A percentile compares a stretch with the other conserved stretches of the same genome.
These are phyloP conservation scores for Apophysomyces elegans DNA, from an alignment of 371 early-diverging fungal genomes.

Conservation along the genomic window DNA sequence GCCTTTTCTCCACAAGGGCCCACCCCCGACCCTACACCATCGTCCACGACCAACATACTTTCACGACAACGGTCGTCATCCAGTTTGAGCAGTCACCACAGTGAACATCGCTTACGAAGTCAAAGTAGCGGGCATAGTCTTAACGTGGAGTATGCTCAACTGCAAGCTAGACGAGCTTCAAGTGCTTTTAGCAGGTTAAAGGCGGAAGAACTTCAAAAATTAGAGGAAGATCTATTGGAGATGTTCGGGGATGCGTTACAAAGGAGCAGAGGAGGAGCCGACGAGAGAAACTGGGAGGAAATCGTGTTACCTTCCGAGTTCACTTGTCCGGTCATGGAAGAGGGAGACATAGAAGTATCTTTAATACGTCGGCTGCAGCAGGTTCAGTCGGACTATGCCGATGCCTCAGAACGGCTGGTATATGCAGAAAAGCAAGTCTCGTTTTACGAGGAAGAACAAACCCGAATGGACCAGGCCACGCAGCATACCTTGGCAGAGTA, in stretches of 20 bases:
- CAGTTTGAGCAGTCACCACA: conserved; percentile 7
- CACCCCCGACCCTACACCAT: conserved; percentile 13
- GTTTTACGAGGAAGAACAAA: conserved; percentile 1
- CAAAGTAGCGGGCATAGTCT: conserved; percentile 1
- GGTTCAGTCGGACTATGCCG: not conserved
- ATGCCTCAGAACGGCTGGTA: not conserved
- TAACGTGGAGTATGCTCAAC: not conserved
- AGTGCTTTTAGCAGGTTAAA: conserved; percentile 6
- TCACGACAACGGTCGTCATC: conserved; percentile 8
- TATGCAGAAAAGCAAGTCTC: not conserved
- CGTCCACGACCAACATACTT: not conserved
- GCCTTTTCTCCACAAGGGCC: conserved; percentile 18
- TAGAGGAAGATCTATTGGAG: conserved; percentile 7
- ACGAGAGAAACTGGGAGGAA: not conserved
- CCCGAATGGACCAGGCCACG: not conserved
- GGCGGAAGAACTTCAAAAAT: not conserved
- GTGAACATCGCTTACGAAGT: conserved; percentile 6
- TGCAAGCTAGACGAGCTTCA: not conserved
- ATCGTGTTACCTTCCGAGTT: not conserved
- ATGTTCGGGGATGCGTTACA: not conserved
- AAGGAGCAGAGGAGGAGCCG: not conserved
- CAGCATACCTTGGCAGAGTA: conserved; percentile 2
- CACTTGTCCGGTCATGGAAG: not conserved
- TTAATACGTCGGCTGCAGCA: not conserved
- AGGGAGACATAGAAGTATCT: not conserved